These are phyloP conservation scores for Sinapis alba DNA, from an alignment of 441 rosid genomes.

Conservation along the genomic window DNA sequence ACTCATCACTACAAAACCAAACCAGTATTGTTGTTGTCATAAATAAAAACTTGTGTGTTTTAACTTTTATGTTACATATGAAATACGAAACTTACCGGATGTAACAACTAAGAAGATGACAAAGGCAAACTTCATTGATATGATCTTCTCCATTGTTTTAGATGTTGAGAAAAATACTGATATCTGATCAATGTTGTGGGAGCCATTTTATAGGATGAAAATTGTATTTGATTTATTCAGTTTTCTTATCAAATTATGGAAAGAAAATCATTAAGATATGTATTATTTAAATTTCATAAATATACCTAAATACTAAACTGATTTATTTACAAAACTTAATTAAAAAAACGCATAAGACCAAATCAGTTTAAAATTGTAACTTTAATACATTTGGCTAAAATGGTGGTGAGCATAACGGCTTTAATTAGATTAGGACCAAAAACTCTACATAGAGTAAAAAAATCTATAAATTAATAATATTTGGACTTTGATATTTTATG, in stretches of 20 bases:
- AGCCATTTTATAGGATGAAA: neutral
- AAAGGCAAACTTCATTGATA: neutral
- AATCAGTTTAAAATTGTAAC: neutral
- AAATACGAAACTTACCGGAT: neutral
- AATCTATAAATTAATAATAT: neutral
- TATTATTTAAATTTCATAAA: neutral
- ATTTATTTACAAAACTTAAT: neutral
- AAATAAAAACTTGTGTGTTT: neutral
- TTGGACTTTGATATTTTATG: neutral
- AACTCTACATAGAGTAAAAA: neutral
- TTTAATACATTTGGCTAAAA: too few species aligned
- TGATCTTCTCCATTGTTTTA: neutral
- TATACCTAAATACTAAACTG: neutral
- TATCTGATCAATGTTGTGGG: neutral
- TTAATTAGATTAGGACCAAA: too few species aligned
- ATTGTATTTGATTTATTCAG: neutral
- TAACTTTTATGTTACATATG: neutral
- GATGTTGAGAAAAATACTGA: neutral
- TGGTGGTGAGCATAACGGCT: too few species aligned
- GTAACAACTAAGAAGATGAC: neutral
- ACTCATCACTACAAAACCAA: neutral
- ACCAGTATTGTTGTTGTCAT: neutral
- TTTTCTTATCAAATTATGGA: neutral
- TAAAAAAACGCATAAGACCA: neutral
- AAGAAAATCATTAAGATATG: neutral